phyloP scores from a whole-genome alignment of 2,329 filamentous ascomycete species.

The Microdochium bolleyi region DNA sequence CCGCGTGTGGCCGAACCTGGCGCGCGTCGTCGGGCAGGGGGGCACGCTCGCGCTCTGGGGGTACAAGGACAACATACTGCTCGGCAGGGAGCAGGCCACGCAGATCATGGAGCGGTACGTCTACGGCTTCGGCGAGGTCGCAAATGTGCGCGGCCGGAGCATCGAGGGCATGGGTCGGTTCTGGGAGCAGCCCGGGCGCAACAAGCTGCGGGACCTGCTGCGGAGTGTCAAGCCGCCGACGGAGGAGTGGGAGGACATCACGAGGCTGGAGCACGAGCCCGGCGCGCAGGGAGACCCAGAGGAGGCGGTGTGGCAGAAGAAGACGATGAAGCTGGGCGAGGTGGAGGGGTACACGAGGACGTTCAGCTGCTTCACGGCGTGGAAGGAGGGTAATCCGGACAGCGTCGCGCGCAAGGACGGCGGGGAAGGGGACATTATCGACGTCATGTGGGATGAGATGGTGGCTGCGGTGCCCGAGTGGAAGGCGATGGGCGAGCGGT shows the following conservation, averaged over 20 bases:
- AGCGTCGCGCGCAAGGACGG: constrained; percentile 39
- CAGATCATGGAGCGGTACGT: constrained; percentile 45
- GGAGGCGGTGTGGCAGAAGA: constrained; percentile 40
- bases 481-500: constrained; percentile 36
- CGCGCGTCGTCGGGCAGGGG: constrained; percentile 41
- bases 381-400: constrained; percentile 47
- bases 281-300: constrained; percentile 27
- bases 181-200: constrained; percentile 54
- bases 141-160: constrained; percentile 18
- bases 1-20: constrained; percentile 46
- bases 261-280: constrained; percentile 50
- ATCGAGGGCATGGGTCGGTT: constrained; percentile 44
- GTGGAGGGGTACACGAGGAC: constrained; percentile 55
- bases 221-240: constrained; percentile 42
- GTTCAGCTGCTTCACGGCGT: constrained; percentile 50
- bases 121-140: constrained; percentile 39
- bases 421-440: constrained; percentile 53
- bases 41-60: constrained; percentile 59
- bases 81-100: constrained; percentile 43
- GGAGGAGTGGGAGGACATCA: constrained; percentile 42
- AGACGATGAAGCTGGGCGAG: constrained; percentile 44
- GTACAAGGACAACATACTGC: constrained; percentile 56
- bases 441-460: constrained; percentile 53
- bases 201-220: constrained; percentile 43
- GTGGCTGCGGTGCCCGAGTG: constrained; percentile 43